phyloP scores from a whole-genome alignment of 129 eudicot genomes.

The Glebionis coronaria region DNA sequence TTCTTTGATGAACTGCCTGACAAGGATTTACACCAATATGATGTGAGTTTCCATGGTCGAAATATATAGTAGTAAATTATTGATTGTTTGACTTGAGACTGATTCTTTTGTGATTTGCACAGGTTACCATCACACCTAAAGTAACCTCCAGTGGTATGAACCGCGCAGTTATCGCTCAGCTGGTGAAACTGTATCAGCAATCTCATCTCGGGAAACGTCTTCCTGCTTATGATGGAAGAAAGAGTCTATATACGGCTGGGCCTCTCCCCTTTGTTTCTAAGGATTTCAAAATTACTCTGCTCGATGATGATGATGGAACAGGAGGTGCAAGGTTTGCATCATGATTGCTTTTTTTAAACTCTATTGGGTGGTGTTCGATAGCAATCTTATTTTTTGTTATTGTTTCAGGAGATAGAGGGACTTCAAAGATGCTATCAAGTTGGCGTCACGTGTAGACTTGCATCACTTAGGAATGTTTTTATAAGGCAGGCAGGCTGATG shows the following conservation, averaged over 20 bases:
- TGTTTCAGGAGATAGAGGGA: conserved; percentile 68
- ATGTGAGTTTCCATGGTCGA: no score
- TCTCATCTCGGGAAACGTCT: no score
- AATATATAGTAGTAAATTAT: conserved; percentile 1
- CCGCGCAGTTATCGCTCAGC: no score
- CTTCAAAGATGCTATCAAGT: conserved; percentile 77
- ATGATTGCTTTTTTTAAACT: conserved; percentile 10
- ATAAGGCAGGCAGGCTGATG: conserved; percentile 86
- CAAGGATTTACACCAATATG: no score
- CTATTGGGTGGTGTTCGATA: background rate
- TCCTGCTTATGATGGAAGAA: no score
- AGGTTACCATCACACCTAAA: no score
- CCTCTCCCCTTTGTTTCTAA: conserved; percentile 80
- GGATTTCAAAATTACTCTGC: conserved; percentile 63
- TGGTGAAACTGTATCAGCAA: no score
- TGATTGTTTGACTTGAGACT: background rate
- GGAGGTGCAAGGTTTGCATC: conserved; percentile 57
- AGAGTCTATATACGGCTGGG: conserved; percentile 90
- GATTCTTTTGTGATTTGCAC: conserved; percentile 1
- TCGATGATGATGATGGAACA: conserved; percentile 67
- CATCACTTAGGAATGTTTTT: conserved; percentile 86
- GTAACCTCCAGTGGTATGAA: no score
- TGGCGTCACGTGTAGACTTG: conserved; percentile 87
- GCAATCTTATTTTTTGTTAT: conserved; percentile 5
- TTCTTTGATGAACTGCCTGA: no score